Evolutionary conservation across 2,329 filamentous ascomycete genomes (phyloP), one percentile per base, ranked within the genome.

Genomic region (Colletotrichum liaoningense): DNA sequence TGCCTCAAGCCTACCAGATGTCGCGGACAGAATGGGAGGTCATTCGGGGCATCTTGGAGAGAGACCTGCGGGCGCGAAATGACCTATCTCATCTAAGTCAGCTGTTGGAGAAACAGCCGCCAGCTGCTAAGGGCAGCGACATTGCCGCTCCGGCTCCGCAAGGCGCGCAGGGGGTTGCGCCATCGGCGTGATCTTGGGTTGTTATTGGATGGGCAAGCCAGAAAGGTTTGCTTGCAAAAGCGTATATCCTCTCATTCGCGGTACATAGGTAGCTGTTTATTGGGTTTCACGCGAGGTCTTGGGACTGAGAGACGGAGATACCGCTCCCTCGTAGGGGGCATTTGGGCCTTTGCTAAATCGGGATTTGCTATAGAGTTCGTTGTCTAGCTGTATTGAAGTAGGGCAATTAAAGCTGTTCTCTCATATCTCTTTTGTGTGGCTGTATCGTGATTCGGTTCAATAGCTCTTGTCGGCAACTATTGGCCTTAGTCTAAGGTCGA

Each of bases 11-110:
- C 1, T 90, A 88, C 24, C 88, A 89, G 63, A 94, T 93, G 86
- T 88, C 91, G 58, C 86, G 89, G n/a, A 84, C 89, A 19, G 94
- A 97, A 79, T 93, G 97, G 89, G 87, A 89, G 68, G 90, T 97
- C 33, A 89, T 98, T 74, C 88, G 89, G 64, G 87, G 89, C 52
- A 92, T 96, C 16, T 87, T 95, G 28, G 88, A 91, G 63, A 86
- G 88, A 12, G 91, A 95, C 67, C 90, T 91, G 0, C 88, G 87
- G 26, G 90, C 94, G 0, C 87, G 90, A 26, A 88, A 91, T 1
- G 91, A 95, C 77, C 81, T 92, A 22, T 83, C 86, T 63, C 85
- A 90, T 66, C 83, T 93, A 4, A 89, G 88, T 46, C 81, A 83
- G 58, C 83, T 91, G 24, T 79, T 92, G 14, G 90, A 90, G 67